Conservation (phyloP, 345 rosid genomes). For the Eutrema heterophyllum region DNA sequence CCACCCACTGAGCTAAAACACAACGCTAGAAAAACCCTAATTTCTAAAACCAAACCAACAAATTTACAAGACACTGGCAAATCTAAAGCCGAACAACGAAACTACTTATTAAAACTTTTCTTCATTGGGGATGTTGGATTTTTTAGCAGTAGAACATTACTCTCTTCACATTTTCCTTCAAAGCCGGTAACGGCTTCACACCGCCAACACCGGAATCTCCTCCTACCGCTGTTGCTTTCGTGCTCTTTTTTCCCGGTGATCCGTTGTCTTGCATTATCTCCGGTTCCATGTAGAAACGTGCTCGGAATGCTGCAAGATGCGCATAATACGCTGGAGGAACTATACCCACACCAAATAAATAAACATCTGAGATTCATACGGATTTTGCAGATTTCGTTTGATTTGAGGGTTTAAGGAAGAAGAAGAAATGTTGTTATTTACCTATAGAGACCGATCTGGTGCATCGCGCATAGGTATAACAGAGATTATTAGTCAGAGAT, state of each 20-base stretch:
- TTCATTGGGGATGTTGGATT: background rate
- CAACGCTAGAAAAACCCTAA: slow-evolving; percentile 6
- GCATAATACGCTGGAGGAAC: slow-evolving; percentile 99
- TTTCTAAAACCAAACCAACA: background rate
- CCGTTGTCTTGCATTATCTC: slow-evolving; percentile 72
- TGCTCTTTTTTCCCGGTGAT: slow-evolving; percentile 38
- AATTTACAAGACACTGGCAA: slow-evolving; percentile 16
- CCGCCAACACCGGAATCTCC: slow-evolving; percentile 41
- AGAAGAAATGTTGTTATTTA: slow-evolving; percentile 24
- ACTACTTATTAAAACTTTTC: background rate
- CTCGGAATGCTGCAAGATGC: slow-evolving; percentile 95
- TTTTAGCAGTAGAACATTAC: slow-evolving; percentile 92
- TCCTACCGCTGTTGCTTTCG: slow-evolving; percentile 36
- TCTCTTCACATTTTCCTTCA: slow-evolving; percentile 97
- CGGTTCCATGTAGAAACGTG: slow-evolving; percentile 95
- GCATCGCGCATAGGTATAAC: slow-evolving; percentile 97
- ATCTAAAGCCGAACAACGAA: background rate
- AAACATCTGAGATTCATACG: background rate
- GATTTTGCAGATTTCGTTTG: background rate
- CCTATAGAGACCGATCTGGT: slow-evolving; percentile 94
- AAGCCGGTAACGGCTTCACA: slow-evolving; percentile 82
- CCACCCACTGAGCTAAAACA: background rate
- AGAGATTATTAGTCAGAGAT: slow-evolving; percentile 90
- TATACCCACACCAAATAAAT: slow-evolving; percentile 15
- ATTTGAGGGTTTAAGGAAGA: background rate